phyloP scores from a whole-genome alignment of 2,329 filamentous ascomycete species.

The Aspergillus sp. region DNA sequence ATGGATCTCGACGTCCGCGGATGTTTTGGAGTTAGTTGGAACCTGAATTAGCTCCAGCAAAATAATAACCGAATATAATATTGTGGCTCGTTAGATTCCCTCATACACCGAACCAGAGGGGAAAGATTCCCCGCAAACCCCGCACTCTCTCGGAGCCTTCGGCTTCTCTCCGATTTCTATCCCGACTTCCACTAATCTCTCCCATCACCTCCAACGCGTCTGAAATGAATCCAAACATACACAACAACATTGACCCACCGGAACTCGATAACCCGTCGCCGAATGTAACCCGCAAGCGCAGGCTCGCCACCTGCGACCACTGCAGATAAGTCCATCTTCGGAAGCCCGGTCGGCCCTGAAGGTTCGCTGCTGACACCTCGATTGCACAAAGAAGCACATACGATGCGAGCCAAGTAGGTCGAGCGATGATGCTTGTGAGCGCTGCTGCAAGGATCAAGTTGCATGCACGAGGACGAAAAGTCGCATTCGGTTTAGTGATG shows the following conservation, averaged over 20 bases:
- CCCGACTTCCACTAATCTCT: too few relatives aligned
- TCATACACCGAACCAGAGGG: too few relatives aligned
- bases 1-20: too few relatives aligned
- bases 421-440: neutral
- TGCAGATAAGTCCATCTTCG: slow-evolving; percentile 7
- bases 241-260: neutral
- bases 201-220: neutral
- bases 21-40: too few relatives aligned
- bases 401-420: neutral
- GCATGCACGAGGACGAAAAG: neutral
- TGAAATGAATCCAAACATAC: neutral
- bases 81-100: too few relatives aligned
- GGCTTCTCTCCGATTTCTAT: too few relatives aligned
- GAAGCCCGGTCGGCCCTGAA: neutral
- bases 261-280: neutral
- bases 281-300: slow-evolving; percentile 6
- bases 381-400: neutral
- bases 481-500: slow-evolving; percentile 3
- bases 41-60: too few relatives aligned
- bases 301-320: neutral
- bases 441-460: neutral
- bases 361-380: neutral
- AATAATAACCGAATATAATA: too few relatives aligned
- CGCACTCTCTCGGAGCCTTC: too few relatives aligned
- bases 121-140: too few relatives aligned